Conservation (phyloP, 768 basidiomycete species). For the Pleurotus tuoliensis region DNA sequence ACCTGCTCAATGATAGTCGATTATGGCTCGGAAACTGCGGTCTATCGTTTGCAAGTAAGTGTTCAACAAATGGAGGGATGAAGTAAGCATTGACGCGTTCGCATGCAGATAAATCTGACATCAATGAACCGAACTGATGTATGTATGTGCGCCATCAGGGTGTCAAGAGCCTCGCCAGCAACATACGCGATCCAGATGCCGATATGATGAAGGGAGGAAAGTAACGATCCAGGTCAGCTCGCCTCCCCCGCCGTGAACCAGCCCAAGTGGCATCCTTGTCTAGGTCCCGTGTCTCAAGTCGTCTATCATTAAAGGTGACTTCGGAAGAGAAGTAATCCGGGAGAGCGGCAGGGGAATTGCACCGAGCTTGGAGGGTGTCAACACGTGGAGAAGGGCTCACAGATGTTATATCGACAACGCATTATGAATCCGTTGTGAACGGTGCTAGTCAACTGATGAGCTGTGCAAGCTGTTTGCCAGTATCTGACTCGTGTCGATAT, state of each 20-base stretch:
- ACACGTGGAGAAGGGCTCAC: not conserved
- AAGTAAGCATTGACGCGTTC: no score
- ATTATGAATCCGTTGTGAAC: conserved; percentile 1
- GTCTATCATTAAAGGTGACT: no score
- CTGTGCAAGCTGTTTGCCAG: conserved; percentile 6
- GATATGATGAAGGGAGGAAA: no score
- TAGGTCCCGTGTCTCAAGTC: not conserved
- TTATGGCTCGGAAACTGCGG: no score
- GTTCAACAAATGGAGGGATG: no score
- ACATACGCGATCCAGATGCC: no score
- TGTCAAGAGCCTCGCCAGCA: no score
- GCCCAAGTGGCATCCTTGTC: not conserved
- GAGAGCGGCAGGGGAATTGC: not conserved
- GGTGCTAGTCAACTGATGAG: not conserved
- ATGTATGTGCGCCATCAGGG: no score
- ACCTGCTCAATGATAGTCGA: no score
- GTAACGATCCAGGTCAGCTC: not conserved
- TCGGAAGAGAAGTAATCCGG: not conserved
- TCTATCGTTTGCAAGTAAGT: no score
- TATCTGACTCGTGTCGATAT: not conserved
- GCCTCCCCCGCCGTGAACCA: not conserved
- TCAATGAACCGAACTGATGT: no score
- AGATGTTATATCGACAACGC: not conserved
- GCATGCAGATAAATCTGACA: no score
- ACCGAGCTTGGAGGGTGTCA: not conserved